Base-by-base conservation (phyloP, 768 basidiomycete species). In the Gloeopeniophorella convolvens region DNA sequence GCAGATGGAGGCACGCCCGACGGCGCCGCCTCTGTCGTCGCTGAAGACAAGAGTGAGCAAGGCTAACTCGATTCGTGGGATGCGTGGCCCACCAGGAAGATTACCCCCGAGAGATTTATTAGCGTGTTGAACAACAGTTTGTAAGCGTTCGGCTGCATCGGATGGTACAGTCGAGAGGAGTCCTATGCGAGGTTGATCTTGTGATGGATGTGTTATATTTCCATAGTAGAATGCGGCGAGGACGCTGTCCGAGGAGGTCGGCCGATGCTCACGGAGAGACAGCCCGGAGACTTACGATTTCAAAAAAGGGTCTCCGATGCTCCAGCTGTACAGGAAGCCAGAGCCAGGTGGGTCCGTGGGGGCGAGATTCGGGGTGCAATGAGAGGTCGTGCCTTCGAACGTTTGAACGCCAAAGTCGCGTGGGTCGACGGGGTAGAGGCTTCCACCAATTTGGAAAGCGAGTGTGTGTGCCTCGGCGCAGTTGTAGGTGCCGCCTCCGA, bases 311-410 rank as follows among this genome's bases (percentile, higher is more conserved):
- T 75, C 77, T 2, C 87, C 87, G 26, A 89, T 66, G 65, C 79
- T 87, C 86, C 87, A 89, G 58, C 79, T 81, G 58, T 84, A 87
- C 40, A 83, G 62, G 57, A 81, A 86, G 3, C 78, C 77, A 10
- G 60, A 65, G 10, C 74, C 66, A 5, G 85, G 87, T 3, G 82
- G 68, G 59, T 89, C 86, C 23, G 85, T 88, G 6, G 70, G 45
- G 2, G 72, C 79, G 16, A 89, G 56, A 45, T 78, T 84, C 2
- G 81, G 65, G 10, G 54, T 59, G 59, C 87, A 90, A 3, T 36
- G 42, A 8, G 55, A 50, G 2, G 49, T 49, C 2, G 56, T 46
- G 27, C 34, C 33, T 23, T 62, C 50, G 43, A 62, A 68, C 3
- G 65, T 67, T 52, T 77, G 77, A 5, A 63, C 64, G 3, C 74